Conservation (phyloP, 2,329 filamentous ascomycete species). For the Teratosphaeria nubilosa region DNA sequence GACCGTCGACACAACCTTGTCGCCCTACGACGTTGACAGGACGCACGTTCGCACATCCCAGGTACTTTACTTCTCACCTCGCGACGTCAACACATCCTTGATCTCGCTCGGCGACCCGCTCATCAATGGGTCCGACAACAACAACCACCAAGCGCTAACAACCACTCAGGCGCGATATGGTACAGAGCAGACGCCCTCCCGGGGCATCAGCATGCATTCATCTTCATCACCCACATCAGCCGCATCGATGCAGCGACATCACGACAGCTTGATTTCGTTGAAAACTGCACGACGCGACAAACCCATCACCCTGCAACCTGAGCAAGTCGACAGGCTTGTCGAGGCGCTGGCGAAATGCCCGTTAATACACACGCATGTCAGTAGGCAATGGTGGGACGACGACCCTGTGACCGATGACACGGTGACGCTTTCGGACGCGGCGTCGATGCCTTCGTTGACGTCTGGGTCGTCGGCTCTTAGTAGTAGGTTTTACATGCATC, state of each 20-base stretch:
- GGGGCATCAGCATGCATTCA: neutral
- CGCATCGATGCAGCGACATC: neutral
- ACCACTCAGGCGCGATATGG: conserved; percentile 7
- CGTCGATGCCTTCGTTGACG: conserved; percentile 8
- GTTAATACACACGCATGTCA: conserved; percentile 14
- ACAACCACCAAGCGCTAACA: conserved; percentile 6
- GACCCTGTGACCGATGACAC: conserved; percentile 13
- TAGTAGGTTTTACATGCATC: conserved; percentile 9
- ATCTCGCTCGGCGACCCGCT: conserved; percentile 16
- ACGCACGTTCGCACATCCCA: neutral
- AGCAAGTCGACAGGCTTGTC: conserved; percentile 16
- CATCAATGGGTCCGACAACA: no score
- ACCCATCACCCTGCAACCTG: conserved; percentile 11
- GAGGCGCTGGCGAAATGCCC: conserved; percentile 13
- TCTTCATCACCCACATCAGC: neutral
- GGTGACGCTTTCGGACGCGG: conserved; percentile 1
- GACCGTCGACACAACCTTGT: neutral
- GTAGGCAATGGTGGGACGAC: conserved; percentile 18
- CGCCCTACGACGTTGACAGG: neutral
- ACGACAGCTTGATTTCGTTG: neutral
- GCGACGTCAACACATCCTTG: conserved; percentile 10
- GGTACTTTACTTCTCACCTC: neutral
- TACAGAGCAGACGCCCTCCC: neutral
- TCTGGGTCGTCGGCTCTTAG: conserved; percentile 6
- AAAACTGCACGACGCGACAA: neutral